Percentiles rank a stretch among this genome's conserved stretches.
phyloP scores from a whole-genome alignment of 805 yeast genomes.

The Wickerhamiella siamensis region DNA sequence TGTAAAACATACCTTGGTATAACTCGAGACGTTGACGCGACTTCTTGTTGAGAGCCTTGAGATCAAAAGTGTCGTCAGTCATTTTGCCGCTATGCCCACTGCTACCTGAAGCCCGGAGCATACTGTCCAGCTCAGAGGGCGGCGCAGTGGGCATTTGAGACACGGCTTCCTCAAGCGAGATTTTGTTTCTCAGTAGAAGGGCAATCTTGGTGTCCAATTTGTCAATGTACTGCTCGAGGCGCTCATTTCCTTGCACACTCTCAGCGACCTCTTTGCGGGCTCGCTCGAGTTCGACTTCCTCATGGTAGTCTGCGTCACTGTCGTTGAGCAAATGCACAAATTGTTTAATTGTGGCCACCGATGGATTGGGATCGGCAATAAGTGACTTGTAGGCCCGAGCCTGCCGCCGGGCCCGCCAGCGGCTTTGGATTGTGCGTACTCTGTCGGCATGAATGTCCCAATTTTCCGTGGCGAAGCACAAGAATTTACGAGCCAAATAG shows the following conservation, averaged over 20 bases:
- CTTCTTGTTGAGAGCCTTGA: slow-evolving; percentile 27
- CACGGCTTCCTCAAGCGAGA: slow-evolving; percentile 54
- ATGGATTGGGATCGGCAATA: slow-evolving; percentile 58
- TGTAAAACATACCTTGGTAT: slow-evolving; percentile 65
- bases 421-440: slow-evolving; percentile 61
- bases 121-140: slow-evolving; percentile 1
- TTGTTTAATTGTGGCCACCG: slow-evolving; percentile 56
- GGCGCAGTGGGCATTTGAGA: slow-evolving; percentile 5
- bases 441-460: slow-evolving; percentile 43
- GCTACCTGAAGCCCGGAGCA: slow-evolving; percentile 8
- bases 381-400: slow-evolving; percentile 62
- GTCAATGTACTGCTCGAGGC: slow-evolving; percentile 57
- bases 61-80: slow-evolving; percentile 21
- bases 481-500: slow-evolving; percentile 18
- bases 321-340: slow-evolving; percentile 66
- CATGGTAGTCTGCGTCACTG: slow-evolving; percentile 57
- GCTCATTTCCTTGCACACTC: slow-evolving; percentile 55
- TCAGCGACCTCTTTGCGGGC: slow-evolving; percentile 54
- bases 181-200: slow-evolving; percentile 62
- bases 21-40: slow-evolving; percentile 39
- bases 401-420: slow-evolving; percentile 50
- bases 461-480: slow-evolving; percentile 26
- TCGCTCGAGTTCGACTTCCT: slow-evolving; percentile 55
- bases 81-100: not conserved
- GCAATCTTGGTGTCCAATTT: slow-evolving; percentile 68